These are phyloP conservation scores for Ramaria sp. DNA, from an alignment of 768 basidiomycete genomes.

Conservation along the genomic window DNA sequence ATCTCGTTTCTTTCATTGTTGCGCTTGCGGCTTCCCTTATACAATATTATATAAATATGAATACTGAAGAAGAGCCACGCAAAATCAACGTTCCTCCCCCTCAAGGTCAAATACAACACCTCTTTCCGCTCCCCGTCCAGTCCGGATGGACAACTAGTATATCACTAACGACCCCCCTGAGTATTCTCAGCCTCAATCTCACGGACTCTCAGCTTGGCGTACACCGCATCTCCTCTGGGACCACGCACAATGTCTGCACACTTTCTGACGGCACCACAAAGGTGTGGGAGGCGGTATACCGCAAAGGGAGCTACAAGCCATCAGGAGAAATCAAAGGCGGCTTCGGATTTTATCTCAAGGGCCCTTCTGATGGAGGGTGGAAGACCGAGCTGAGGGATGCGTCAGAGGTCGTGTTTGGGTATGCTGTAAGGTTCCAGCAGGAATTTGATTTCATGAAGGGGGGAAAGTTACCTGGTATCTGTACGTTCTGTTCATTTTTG, in stretches of 20 bases:
- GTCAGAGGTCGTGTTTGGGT: conserved; percentile 47
- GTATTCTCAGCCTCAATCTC: neutral
- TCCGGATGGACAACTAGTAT: conserved; percentile 5
- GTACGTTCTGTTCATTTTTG: conserved; percentile 27
- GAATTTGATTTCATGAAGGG: conserved; percentile 59
- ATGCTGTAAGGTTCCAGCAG: conserved; percentile 49
- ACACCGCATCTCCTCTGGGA: conserved; percentile 1
- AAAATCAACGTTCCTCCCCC: neutral
- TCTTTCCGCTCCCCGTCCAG: conserved; percentile 2
- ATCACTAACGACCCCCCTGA: neutral
- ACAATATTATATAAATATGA: neutral
- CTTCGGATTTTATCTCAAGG: conserved; percentile 63
- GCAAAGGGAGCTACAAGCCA: conserved; percentile 48
- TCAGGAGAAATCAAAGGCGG: conserved; percentile 40
- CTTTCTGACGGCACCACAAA: conserved; percentile 33
- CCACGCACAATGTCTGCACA: conserved; percentile 1
- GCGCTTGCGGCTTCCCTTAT: too few relatives aligned
- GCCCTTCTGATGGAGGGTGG: conserved; percentile 41
- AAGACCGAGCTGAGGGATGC: neutral
- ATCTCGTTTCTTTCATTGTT: too few relatives aligned
- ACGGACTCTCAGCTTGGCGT: conserved; percentile 6
- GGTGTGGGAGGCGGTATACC: conserved; percentile 43
- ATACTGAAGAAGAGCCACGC: neutral
- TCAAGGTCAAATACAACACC: neutral
- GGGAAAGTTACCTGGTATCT: conserved; percentile 66